phyloP scores from a whole-genome alignment of 768 basidiomycete species.

The Mycena vitilis region DNA sequence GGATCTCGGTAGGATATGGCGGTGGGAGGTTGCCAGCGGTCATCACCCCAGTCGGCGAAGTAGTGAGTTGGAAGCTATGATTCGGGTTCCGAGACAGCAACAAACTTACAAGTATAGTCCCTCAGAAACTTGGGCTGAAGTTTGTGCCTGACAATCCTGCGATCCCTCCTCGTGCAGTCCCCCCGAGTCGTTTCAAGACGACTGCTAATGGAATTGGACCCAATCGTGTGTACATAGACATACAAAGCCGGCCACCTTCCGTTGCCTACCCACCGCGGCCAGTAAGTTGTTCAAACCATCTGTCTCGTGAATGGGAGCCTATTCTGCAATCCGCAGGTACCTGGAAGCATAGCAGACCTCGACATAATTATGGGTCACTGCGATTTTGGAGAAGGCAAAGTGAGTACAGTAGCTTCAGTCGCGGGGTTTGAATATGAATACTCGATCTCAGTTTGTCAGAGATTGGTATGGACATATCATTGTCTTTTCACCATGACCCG shows the following conservation, averaged over 20 bases:
- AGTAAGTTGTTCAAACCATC: conserved; percentile 15
- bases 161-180: conserved; percentile 62
- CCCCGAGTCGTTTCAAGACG: conserved; percentile 61
- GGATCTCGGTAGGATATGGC: conserved; percentile 91
- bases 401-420: conserved; percentile 42
- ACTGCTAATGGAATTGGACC: conserved; percentile 81
- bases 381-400: conserved; percentile 86
- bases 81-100: not conserved
- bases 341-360: conserved; percentile 88
- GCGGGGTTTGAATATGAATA: conserved; percentile 5
- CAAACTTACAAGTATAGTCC: conserved; percentile 60
- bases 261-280: conserved; percentile 92
- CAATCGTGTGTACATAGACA: conserved; percentile 82
- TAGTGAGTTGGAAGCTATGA: conserved; percentile 60
- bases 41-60: conserved; percentile 89
- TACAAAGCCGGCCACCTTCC: conserved; percentile 68
- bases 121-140: conserved; percentile 71
- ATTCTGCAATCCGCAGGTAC: conserved; percentile 41
- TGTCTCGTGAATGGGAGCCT: too few species aligned
- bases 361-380: conserved; percentile 92
- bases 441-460: conserved; percentile 79
- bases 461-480: conserved; percentile 66
- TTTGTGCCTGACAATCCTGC: conserved; percentile 76
- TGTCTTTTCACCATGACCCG: not conserved
- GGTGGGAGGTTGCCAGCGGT: conserved; percentile 94